Percentiles rank a stretch among this genome's conserved stretches.
These are phyloP conservation scores for Macrophomina phaseolina DNA, from an alignment of 2,329 filamentous ascomycete genomes.

Conservation along the genomic window DNA sequence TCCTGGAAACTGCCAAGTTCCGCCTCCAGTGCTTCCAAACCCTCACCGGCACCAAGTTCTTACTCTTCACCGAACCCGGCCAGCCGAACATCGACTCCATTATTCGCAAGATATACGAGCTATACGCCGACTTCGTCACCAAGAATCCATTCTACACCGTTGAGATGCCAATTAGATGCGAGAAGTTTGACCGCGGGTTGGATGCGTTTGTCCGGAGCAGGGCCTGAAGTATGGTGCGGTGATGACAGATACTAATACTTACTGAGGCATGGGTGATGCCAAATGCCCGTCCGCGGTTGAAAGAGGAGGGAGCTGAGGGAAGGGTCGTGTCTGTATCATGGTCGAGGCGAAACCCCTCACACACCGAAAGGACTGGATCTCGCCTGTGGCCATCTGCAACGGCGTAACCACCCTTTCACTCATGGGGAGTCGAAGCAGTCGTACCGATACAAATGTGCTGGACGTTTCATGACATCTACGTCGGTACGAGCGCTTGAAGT, in stretches of 20 bases:
- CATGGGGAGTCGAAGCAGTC: too few relatives aligned
- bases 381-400: too few relatives aligned
- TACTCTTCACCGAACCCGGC: constrained; percentile 90
- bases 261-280: neutral
- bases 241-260: neutral
- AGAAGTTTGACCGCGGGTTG: constrained; percentile 89
- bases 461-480: too few relatives aligned
- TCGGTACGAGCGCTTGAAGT: too few relatives aligned
- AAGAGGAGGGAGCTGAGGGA: constrained; percentile 37
- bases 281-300: neutral
- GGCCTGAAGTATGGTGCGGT: constrained; percentile 1
- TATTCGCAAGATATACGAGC: constrained; percentile 85
- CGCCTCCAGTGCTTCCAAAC: constrained; percentile 96
- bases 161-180: constrained; percentile 96
- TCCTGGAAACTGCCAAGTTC: constrained; percentile 92
- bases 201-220: constrained; percentile 73
- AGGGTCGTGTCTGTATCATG: neutral
- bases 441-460: too few relatives aligned
- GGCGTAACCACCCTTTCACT: too few relatives aligned
- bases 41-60: constrained; percentile 90
- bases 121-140: constrained; percentile 98
- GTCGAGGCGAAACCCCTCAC: neutral
- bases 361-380: too few relatives aligned
- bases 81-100: constrained; percentile 87
- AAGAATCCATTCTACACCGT: constrained; percentile 99